Evolutionary conservation across 2,329 filamentous ascomycete genomes (phyloP), one percentile per base, ranked within the genome.

Genomic region (Penicillium psychrosexuale): DNA sequence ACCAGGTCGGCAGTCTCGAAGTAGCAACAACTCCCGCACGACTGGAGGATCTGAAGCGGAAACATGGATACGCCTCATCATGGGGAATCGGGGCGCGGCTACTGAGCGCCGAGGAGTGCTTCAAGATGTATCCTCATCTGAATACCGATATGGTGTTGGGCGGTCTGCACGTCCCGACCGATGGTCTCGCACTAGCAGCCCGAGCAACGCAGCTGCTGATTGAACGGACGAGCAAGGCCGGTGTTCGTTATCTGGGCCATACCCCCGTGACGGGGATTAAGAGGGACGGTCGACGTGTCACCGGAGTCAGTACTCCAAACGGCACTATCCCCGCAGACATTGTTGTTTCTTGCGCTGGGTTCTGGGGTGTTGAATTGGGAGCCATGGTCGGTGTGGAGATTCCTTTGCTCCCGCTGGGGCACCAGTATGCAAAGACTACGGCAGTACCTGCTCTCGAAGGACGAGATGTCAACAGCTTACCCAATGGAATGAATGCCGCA

Each of bases 321-420:
- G 78, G 78, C 22, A 77, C 65, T 0, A 75, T 86, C 19, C 72
- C 80, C 0, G 84, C 84, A 0, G 84, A 87, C 51, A 81, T 86
- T 24, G 75, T 86, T 47, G 69, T 87, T 36, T 86, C 83, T 1
- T 87, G 84, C 57, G 84, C 83, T 7, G 84, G 84, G 0, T 84
- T 87, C 67, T 87, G 84, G 84, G 84, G 84, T 11, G 84, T 86
- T 8, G 84, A 87, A 64, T 74, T 87, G 7, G 84, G 84, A 22
- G 80, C 79, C 6, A 84, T 87, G 83, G 77, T 82, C 39, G 83
- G 78, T 5, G 62, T 85, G 12, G 71, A 78, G 1, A 77, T 87
- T 22, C 84, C 84, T 7, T 69, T 87, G 5, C 75, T 85, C 0
- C 84, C 84, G 3, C 76, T 87, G 55, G 84, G 78, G 0, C 84